Conservation (phyloP, 352 stramenopile genomes). For the Elongisporangium undulatum region DNA sequence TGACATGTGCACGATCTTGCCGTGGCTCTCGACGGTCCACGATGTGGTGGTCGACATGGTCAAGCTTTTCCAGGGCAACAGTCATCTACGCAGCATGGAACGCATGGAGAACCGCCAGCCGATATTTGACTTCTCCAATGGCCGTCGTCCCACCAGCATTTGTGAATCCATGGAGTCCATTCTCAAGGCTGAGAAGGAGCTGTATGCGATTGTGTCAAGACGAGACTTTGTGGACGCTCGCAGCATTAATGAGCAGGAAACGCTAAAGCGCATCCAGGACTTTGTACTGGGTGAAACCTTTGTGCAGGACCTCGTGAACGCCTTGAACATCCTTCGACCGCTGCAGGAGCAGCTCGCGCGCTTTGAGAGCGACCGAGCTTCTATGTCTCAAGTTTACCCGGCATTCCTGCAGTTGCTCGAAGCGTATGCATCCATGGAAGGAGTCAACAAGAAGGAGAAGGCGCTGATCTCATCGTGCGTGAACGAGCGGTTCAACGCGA, state of each 20-base stretch:
- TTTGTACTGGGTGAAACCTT: slow-evolving; percentile 66
- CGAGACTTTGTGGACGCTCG: slow-evolving; percentile 52
- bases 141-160: slow-evolving; percentile 9
- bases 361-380: slow-evolving; percentile 31
- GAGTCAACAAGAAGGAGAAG: slow-evolving; percentile 72
- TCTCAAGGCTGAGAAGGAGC: slow-evolving; percentile 41
- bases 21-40: slow-evolving; percentile 39
- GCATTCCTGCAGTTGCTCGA: slow-evolving; percentile 42
- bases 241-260: slow-evolving; percentile 33
- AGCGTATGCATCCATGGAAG: slow-evolving; percentile 49
- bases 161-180: slow-evolving; percentile 43
- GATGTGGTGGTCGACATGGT: slow-evolving; percentile 32
- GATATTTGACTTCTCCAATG: slow-evolving; percentile 15
- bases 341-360: slow-evolving; percentile 48
- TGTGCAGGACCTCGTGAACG: slow-evolving; percentile 47
- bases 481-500: slow-evolving; percentile 53
- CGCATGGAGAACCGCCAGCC: slow-evolving; percentile 10
- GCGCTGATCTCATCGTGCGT: slow-evolving; percentile 60
- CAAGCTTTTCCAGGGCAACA: slow-evolving; percentile 34
- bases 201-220: slow-evolving; percentile 49
- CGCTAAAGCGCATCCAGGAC: slow-evolving; percentile 48
- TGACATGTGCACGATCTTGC: slow-evolving; percentile 44
- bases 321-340: slow-evolving; percentile 48
- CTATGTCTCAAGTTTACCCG: slow-evolving; percentile 54
- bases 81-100: slow-evolving; percentile 32